A percentile compares a stretch with the other conserved stretches of the same genome.
Evolutionary conservation across 805 yeast species (phyloP).

Genomic region (Vanderwaltozyma tropicalis): DNA sequence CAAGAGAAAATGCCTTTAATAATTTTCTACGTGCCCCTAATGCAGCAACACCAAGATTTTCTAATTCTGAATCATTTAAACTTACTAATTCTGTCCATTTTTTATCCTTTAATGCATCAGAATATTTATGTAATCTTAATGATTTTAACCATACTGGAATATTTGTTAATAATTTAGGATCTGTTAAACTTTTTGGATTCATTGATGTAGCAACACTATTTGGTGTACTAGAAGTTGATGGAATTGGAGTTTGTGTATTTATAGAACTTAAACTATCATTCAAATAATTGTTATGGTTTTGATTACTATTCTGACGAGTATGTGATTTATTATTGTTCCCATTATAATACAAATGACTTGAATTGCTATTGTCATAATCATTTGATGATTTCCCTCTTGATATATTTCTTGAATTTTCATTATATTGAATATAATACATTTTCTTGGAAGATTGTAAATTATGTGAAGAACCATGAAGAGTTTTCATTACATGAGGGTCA

Average conservation of each 20-base stretch:
- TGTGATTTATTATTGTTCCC: neutral
- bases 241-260: neutral
- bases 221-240: neutral
- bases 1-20: conserved; percentile 81
- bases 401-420: neutral
- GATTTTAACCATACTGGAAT: conserved; percentile 90
- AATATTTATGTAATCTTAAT: conserved; percentile 85
- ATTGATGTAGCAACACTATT: conserved; percentile 21
- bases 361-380: neutral
- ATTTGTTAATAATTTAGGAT: conserved; percentile 50
- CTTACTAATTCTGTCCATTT: conserved; percentile 73
- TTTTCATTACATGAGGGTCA: conserved; percentile 26
- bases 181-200: conserved; percentile 43
- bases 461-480: neutral
- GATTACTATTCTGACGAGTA: neutral
- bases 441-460: conserved; percentile 3
- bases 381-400: conserved; percentile 1
- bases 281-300: no score
- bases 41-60: conserved; percentile 77
- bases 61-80: conserved; percentile 58
- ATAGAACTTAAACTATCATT: no score
- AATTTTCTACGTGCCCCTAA: conserved; percentile 93
- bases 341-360: neutral
- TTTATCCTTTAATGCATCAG: conserved; percentile 65
- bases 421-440: neutral